phyloP scores from a whole-genome alignment of 192 early-diverging fungal genomes.

The Coemansia sp. region DNA sequence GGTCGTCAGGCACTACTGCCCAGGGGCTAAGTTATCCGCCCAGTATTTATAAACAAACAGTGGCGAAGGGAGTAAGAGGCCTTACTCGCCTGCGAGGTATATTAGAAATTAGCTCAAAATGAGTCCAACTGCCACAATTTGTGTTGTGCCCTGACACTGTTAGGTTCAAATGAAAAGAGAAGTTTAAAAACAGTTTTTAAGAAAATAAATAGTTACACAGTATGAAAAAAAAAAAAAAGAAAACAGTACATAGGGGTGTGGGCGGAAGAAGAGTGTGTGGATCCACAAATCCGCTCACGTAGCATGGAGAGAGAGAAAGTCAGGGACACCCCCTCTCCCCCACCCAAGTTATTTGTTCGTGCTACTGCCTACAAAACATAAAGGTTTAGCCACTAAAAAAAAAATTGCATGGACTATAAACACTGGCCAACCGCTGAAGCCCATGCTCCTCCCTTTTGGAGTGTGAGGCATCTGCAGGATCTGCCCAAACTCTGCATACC shows the following conservation, averaged over 20 bases:
- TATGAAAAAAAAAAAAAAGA: not conserved
- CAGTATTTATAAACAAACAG: not conserved
- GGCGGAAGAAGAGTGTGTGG: not conserved
- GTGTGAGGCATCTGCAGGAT: not conserved
- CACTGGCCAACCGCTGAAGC: not conserved
- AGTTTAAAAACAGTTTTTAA: not conserved
- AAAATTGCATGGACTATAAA: not conserved
- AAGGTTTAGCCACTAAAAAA: not conserved
- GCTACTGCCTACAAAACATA: not conserved
- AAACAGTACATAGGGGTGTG: not conserved
- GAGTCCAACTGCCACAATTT: not conserved
- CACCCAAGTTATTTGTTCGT: not conserved
- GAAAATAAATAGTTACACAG: not conserved
- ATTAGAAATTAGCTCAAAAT: not conserved
- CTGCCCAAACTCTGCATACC: conserved; percentile 3
- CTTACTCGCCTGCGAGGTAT: not conserved
- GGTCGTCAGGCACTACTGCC: not conserved
- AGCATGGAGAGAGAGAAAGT: not conserved
- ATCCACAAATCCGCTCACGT: conserved; percentile 3
- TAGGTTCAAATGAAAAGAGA: not conserved
- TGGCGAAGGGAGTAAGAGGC: conserved; percentile 1
- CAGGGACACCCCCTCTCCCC: not conserved
- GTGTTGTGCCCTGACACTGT: not conserved
- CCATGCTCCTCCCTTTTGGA: not conserved
- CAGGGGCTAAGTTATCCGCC: not conserved